A percentile compares a stretch with the other conserved stretches of the same genome.
Conservation (phyloP, 1,284 basidiomycete genomes). For the Ganoderma sinense region DNA sequence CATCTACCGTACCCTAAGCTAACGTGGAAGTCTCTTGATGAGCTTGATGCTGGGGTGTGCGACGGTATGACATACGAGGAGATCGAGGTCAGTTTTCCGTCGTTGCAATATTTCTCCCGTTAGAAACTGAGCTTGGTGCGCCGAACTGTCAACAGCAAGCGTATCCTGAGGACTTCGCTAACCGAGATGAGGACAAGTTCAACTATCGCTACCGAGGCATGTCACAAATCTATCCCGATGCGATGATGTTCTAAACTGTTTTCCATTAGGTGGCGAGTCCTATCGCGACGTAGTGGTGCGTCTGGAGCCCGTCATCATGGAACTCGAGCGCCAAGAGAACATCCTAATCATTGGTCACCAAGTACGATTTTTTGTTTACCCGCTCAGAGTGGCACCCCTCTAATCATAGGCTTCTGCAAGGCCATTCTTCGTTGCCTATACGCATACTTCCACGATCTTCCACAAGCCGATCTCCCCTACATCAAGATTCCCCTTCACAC, state of each 20-base stretch:
- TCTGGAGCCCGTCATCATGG: conserved; percentile 98
- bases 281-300: conserved; percentile 97
- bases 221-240: not conserved
- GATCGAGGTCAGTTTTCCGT: conserved; percentile 76
- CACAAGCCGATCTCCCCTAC: conserved; percentile 95
- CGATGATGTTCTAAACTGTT: not conserved
- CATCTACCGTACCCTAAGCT: conserved; percentile 89
- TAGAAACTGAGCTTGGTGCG: not conserved
- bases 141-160: conserved; percentile 61
- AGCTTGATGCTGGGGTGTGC: conserved; percentile 98
- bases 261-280: conserved; percentile 80
- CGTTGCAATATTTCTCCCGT: not conserved
- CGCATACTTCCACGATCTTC: conserved; percentile 93
- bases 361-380: conserved; percentile 44
- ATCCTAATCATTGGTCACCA: conserved; percentile 98
- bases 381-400: conserved; percentile 7
- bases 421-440: conserved; percentile 92
- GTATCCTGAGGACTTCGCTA: conserved; percentile 99
- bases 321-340: conserved; percentile 96
- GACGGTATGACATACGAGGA: conserved; percentile 99
- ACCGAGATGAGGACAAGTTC: conserved; percentile 99
- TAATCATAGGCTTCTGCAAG: conserved; percentile 42
- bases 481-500: conserved; percentile 98
- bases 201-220: conserved; percentile 94
- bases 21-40: conserved; percentile 99